Evolutionary conservation across 1,139 yeast genomes (phyloP), one percentile per base, ranked within the genome.

Genomic region (Trichomonascaceae sp.): DNA sequence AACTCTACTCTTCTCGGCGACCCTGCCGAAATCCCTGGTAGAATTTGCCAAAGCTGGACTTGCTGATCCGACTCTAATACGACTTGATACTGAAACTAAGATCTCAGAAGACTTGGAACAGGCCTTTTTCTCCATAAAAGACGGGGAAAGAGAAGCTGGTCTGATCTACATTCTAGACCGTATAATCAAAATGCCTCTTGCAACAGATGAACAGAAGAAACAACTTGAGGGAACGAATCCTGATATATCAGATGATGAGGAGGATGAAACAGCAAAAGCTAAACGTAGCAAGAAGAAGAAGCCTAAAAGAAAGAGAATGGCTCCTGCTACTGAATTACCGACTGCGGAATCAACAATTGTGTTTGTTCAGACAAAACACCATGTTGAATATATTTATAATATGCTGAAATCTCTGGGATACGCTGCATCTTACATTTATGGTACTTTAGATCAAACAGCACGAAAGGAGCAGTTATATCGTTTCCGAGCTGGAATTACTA

Each of bases 21-120:
- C 99, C 0, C 79, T 95, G 57, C 99, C 99, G 6, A 82, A 86
- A 59, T 82, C 95, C 0, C 78, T 93, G 62, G 96, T 95, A 27
- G 98, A 93, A 64, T 93, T 93, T 72, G 99, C 99, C 51, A 91
- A 91, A 66, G 98, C 99, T 3, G 99, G 99, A 9, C 77, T 93
- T 51, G 80, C 84, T 2, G 93, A 90, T 65, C 99, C 99, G 0
- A 90, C 89, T 15, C 80, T 93, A 59, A 96, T 93, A 18, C 80
- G 99, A 65, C 76, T 93, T 57, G 99, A 93, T 73, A 85, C 96
- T 1, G 99, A 93, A 65, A 75, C 90, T 12, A 93, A 91, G 65
- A 82, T 93, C 45, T 86, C 96, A 1, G 96, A 91, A 54, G 83
- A 90, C 57, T 79, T 93, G 63, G 96, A 95, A 69, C 87, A 91